Percentiles rank a stretch among this genome's conserved stretches.
These are phyloP conservation scores for Protomyces gravidus DNA, from an alignment of 1,139 yeast species.

Conservation along the genomic window DNA sequence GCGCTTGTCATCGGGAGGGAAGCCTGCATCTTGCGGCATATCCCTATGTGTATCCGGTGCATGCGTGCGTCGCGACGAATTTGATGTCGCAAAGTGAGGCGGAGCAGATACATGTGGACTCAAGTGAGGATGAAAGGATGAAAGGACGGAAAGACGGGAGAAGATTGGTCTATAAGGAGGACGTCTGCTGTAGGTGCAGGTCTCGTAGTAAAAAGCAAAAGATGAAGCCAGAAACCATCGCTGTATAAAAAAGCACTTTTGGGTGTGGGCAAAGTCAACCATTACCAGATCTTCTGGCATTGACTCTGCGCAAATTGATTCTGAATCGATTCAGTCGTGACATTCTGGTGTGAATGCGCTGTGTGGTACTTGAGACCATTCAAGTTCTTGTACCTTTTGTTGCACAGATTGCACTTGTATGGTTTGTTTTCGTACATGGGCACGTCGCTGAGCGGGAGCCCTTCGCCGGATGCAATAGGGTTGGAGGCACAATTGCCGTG, in stretches of 20 bases:
- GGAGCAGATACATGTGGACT: too few species aligned
- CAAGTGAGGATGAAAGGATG: neutral
- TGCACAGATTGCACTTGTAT: conserved; percentile 96
- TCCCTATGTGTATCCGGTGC: too few species aligned
- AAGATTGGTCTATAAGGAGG: neutral
- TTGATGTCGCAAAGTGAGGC: too few species aligned
- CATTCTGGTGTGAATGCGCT: conserved; percentile 63
- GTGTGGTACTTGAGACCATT: conserved; percentile 96
- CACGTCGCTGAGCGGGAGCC: conserved; percentile 53
- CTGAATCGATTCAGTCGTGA: conserved; percentile 22
- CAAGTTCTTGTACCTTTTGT: conserved; percentile 90
- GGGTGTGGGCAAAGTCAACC: neutral
- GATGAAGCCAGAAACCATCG: neutral
- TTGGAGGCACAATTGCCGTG: conserved; percentile 60
- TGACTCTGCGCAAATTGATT: neutral
- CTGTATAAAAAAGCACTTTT: neutral
- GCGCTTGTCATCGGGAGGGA: conserved; percentile 24
- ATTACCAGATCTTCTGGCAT: neutral
- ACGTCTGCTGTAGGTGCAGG: neutral
- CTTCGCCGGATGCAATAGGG: conserved; percentile 27
- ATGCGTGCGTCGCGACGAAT: too few species aligned
- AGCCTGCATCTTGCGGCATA: conserved; percentile 2
- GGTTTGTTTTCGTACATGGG: conserved; percentile 93
- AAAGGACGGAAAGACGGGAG: neutral
- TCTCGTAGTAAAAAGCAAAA: neutral